phyloP scores from a whole-genome alignment of 2,329 filamentous ascomycete species.

The Xylaria sp. region DNA sequence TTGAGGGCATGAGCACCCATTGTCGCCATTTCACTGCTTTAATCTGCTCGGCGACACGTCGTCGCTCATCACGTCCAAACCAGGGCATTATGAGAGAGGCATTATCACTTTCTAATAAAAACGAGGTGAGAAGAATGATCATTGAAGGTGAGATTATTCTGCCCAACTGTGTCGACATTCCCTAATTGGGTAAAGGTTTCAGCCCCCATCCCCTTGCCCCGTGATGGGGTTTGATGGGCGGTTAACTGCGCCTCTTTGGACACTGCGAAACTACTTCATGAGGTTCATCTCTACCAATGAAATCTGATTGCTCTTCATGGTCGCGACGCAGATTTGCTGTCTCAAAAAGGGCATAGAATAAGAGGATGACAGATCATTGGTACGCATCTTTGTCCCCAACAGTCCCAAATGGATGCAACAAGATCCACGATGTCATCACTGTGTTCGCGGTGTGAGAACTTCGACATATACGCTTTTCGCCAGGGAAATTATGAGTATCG shows the following conservation, averaged over 20 bases:
- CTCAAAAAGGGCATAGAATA: background rate
- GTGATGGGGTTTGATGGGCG: constrained; percentile 1
- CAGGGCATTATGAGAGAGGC: constrained; percentile 8
- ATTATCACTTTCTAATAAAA: background rate
- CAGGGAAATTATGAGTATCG: constrained; percentile 24
- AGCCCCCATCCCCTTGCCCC: background rate
- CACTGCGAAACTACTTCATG: constrained; percentile 2
- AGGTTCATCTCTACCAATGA: background rate
- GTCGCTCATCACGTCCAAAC: constrained; percentile 4
- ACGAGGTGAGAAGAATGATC: background rate
- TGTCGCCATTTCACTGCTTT: constrained; percentile 22
- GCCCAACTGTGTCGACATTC: constrained; percentile 1
- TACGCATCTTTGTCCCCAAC: background rate
- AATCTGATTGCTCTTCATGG: background rate
- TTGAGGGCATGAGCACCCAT: background rate
- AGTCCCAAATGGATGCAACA: background rate
- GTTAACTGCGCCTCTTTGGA: background rate
- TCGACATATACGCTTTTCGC: constrained; percentile 32
- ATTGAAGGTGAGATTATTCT: background rate
- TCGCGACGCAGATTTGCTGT: background rate
- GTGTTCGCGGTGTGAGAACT: constrained; percentile 29
- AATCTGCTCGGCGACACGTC: background rate
- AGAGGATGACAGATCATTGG: background rate
- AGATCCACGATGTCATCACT: constrained; percentile 15
- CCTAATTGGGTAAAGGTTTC: constrained; percentile 1